phyloP scores from a whole-genome alignment of 106 monocot species.

The Allium cepa region DNA sequence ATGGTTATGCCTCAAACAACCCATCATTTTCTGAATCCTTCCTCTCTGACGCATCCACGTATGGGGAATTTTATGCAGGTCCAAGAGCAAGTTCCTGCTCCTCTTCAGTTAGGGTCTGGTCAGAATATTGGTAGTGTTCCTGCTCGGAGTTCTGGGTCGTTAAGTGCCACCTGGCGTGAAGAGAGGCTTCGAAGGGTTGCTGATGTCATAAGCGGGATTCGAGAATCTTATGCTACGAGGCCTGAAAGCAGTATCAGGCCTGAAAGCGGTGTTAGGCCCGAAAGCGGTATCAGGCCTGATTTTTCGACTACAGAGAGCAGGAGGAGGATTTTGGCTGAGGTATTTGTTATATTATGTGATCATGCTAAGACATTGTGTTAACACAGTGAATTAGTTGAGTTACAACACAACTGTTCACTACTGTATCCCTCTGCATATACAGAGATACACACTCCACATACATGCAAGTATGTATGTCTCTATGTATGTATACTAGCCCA shows the following conservation, averaged over 20 bases:
- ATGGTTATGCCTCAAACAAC: too few relatives aligned
- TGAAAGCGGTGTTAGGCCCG: neutral
- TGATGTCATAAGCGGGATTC: slow-evolving; percentile 18
- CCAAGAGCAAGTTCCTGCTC: neutral
- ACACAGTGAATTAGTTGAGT: too few relatives aligned
- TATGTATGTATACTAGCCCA: too few relatives aligned
- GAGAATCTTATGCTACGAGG: slow-evolving; percentile 12
- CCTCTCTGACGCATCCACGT: too few relatives aligned
- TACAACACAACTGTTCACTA: too few relatives aligned
- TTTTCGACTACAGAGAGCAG: slow-evolving; percentile 24
- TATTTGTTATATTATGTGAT: neutral
- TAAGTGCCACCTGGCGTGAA: slow-evolving; percentile 12
- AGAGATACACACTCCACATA: too few relatives aligned
- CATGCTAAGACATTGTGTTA: too few relatives aligned
- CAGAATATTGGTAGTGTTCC: neutral
- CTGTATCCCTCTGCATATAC: too few relatives aligned
- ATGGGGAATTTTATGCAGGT: too few relatives aligned
- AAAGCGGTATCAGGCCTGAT: neutral
- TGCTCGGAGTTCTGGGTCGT: slow-evolving; percentile 1
- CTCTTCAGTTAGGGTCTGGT: neutral
- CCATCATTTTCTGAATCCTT: too few relatives aligned
- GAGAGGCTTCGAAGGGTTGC: slow-evolving; percentile 6
- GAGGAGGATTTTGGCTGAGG: slow-evolving; percentile 48
- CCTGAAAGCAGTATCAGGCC: slow-evolving; percentile 17
- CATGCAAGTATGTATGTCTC: too few relatives aligned